Evolutionary conservation across 1,139 yeast genomes (phyloP).

Genomic region (Candida anutae): DNA sequence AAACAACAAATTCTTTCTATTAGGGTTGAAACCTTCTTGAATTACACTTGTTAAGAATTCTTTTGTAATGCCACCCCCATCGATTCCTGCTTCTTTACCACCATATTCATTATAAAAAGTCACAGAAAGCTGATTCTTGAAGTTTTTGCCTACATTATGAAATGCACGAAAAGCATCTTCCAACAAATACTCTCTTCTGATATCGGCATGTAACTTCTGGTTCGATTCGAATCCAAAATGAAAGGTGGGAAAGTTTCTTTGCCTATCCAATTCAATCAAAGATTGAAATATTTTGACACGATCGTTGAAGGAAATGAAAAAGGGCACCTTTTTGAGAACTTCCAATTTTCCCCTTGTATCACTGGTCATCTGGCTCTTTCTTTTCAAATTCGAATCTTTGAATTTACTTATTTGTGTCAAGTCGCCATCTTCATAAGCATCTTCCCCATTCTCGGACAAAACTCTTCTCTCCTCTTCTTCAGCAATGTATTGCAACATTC

Average conservation of each 20-base stretch:
- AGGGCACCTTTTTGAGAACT: slow-evolving; percentile 62
- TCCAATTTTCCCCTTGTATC: background rate
- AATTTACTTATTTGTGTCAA: background rate
- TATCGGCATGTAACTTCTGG: slow-evolving; percentile 36
- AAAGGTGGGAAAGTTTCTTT: slow-evolving; percentile 10
- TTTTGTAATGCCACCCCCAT: slow-evolving; percentile 95
- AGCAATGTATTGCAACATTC: slow-evolving; percentile 25
- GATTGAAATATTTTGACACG: slow-evolving; percentile 68
- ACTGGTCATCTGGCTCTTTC: background rate
- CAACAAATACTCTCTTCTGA: slow-evolving; percentile 61
- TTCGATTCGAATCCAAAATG: slow-evolving; percentile 10
- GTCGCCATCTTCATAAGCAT: slow-evolving; percentile 8
- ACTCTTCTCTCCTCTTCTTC: slow-evolving; percentile 29
- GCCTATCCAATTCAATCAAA: slow-evolving; percentile 49
- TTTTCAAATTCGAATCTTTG: background rate
- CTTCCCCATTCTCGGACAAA: slow-evolving; percentile 10
- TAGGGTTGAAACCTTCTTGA: slow-evolving; percentile 53
- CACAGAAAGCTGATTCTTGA: slow-evolving; percentile 58
- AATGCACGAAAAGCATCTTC: slow-evolving; percentile 69
- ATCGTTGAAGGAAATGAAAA: slow-evolving; percentile 65
- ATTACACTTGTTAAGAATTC: slow-evolving; percentile 76
- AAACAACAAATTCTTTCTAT: slow-evolving; percentile 32
- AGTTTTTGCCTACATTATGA: slow-evolving; percentile 29
- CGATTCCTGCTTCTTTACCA: slow-evolving; percentile 78
- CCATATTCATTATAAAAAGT: slow-evolving; percentile 69